Percentiles rank a stretch among this genome's conserved stretches.
Conservation (phyloP, 257 asterid species). For the Solanum corneliomulleri region DNA sequence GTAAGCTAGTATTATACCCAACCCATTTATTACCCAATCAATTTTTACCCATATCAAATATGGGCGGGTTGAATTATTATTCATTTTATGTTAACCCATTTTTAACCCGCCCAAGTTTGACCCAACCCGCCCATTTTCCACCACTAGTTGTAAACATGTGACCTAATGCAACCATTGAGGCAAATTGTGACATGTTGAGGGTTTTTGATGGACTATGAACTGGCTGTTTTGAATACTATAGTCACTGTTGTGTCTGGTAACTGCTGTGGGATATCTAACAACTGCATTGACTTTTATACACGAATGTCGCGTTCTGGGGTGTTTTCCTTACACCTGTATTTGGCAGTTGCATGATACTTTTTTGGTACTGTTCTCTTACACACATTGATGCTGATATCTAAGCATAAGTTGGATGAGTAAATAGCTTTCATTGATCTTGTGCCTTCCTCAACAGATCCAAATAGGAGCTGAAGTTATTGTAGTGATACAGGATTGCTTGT, state of each 20-base stretch:
- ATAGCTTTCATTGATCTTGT: background rate
- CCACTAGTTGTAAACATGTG: background rate
- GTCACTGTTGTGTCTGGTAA: background rate
- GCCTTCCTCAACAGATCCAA: background rate
- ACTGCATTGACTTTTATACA: background rate
- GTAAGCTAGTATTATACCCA: too few relatives aligned
- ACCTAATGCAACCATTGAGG: background rate
- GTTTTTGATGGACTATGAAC: background rate
- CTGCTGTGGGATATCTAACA: background rate
- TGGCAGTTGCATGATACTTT: background rate
- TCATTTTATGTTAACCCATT: too few relatives aligned
- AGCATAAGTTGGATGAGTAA: background rate
- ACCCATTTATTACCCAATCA: too few relatives aligned
- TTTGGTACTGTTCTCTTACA: background rate
- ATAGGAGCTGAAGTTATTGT: background rate
- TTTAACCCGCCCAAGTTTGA: too few relatives aligned
- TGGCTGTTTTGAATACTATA: background rate
- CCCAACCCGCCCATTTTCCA: too few relatives aligned
- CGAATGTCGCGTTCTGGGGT: background rate
- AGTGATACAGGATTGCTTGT: background rate
- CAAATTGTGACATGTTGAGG: background rate
- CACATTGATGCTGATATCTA: background rate
- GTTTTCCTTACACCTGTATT: background rate
- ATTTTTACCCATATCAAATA: too few relatives aligned
- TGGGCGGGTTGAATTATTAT: too few relatives aligned